These are phyloP conservation scores for Globisporangium megalacanthum DNA, from an alignment of 352 stramenopile species.

Conservation along the genomic window DNA sequence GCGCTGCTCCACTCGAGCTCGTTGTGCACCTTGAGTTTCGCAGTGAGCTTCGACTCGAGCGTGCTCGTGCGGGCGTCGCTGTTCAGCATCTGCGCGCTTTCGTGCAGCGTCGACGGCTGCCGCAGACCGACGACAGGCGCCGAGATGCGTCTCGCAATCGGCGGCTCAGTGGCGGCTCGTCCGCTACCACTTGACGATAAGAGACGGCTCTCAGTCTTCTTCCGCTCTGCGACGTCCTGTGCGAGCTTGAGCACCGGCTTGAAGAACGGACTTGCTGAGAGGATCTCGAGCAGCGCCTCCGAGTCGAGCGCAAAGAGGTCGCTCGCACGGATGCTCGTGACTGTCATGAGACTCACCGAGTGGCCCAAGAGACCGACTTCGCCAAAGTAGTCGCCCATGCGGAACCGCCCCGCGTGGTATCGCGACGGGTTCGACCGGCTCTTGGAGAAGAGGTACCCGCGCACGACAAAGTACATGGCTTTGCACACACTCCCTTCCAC, in stretches of 20 bases:
- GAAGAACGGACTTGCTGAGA: constrained; percentile 38
- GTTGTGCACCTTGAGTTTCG: constrained; percentile 13
- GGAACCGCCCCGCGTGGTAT: constrained; percentile 43
- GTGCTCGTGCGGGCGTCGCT: background rate
- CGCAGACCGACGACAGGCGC: background rate
- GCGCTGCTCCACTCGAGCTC: constrained; percentile 32
- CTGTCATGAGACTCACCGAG: constrained; percentile 44
- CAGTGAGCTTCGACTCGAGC: constrained; percentile 9
- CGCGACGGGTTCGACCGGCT: constrained; percentile 38
- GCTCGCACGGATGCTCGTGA: constrained; percentile 47
- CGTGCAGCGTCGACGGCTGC: background rate
- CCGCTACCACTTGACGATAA: background rate
- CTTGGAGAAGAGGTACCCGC: constrained; percentile 45
- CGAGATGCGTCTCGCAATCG: constrained; percentile 3
- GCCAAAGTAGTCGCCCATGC: constrained; percentile 51
- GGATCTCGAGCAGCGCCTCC: constrained; percentile 33
- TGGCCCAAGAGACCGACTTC: constrained; percentile 47
- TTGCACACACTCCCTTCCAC: constrained; percentile 56
- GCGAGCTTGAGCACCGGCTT: constrained; percentile 36
- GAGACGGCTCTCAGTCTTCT: constrained; percentile 23
- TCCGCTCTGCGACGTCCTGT: constrained; percentile 27
- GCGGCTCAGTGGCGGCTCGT: background rate
- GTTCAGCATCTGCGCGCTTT: background rate
- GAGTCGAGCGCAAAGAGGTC: constrained; percentile 57
- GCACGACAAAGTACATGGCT: constrained; percentile 68